These are phyloP conservation scores for Claviceps sp. DNA, from an alignment of 2,329 filamentous ascomycete species.

Conservation along the genomic window DNA sequence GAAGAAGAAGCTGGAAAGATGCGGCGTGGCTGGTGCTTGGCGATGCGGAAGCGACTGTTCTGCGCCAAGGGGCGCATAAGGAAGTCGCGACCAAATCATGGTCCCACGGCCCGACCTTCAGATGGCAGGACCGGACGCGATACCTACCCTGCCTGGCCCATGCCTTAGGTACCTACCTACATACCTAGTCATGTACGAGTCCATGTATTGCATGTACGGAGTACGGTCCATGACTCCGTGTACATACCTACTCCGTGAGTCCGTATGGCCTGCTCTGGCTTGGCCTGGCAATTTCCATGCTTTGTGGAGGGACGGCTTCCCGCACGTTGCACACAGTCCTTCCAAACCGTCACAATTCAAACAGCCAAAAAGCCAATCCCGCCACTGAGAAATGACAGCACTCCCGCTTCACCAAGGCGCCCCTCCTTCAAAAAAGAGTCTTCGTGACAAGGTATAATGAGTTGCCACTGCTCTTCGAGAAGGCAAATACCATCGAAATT, in stretches of 20 bases:
- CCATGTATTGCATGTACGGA: no score
- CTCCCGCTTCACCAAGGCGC: neutral
- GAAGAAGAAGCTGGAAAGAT: no score
- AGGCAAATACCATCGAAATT: neutral
- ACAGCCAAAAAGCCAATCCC: neutral
- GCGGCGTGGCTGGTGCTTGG: no score
- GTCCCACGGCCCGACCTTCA: neutral
- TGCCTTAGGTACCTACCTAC: no score
- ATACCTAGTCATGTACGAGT: no score
- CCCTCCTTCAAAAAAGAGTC: neutral
- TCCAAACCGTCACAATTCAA: slow-evolving; percentile 1
- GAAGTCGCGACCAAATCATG: neutral
- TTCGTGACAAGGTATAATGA: neutral
- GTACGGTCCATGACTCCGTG: neutral
- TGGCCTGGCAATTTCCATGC: neutral
- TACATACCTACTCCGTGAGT: neutral
- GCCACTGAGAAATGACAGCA: slow-evolving; percentile 1
- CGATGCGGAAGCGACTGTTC: neutral
- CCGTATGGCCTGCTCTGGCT: no score
- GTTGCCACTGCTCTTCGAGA: neutral
- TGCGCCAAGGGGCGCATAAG: neutral
- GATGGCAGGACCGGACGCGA: neutral
- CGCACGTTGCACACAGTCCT: neutral
- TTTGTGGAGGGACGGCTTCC: neutral
- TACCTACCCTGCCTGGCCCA: no score